Evolutionary conservation across 2,329 filamentous ascomycete species (phyloP), one percentile per base, ranked within the genome.

Genomic region (Scortechinia acanthostroma): DNA sequence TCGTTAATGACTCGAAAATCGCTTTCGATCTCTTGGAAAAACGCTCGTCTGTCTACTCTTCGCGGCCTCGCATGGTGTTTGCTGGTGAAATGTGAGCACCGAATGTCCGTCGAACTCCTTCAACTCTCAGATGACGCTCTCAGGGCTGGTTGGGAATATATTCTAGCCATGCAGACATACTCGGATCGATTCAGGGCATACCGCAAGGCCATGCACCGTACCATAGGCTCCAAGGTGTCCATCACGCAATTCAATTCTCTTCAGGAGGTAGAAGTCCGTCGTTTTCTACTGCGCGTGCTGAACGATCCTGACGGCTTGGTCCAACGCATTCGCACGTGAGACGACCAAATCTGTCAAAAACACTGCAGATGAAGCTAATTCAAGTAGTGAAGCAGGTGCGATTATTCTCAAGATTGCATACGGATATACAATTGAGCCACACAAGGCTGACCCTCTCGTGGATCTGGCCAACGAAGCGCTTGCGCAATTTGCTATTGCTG

Each of bases 381-480:
- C 28, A 3, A 23, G 20, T 20, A 68, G 61, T n/a, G 55, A 63
- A 35, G 60, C 64, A 0, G 66, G 62, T 0, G 59, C 59, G 0
- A 50, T 68, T 13, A 67, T 71, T 21, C 48, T 71, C n/a, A 65
- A 68, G 33, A 61, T 68, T n/a, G 53, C 58, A 3, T 71, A 71
- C 50, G 69, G 69, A 4, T 75, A 75, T 48, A 70, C 57, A 0
- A 56, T 63, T 19, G 64, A 68, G 23, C 51, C 60, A 1, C 56
- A 64, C 10, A 51, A 52, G 2, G 44, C 46, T 13, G 72, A 76
- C 46, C 65, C 66, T 3, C 54, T 74, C 2, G 61, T 74, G 3
- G 57, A 68, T 21, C 47, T 73, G 6, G 62, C 63, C 0, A 61
- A 62, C 2, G 49, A 59, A 20, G 60, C 63, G 2, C 59, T 74